Base-by-base conservation (phyloP, 169 alveolate genomes). In the Plasmodium billcollinsi region DNA sequence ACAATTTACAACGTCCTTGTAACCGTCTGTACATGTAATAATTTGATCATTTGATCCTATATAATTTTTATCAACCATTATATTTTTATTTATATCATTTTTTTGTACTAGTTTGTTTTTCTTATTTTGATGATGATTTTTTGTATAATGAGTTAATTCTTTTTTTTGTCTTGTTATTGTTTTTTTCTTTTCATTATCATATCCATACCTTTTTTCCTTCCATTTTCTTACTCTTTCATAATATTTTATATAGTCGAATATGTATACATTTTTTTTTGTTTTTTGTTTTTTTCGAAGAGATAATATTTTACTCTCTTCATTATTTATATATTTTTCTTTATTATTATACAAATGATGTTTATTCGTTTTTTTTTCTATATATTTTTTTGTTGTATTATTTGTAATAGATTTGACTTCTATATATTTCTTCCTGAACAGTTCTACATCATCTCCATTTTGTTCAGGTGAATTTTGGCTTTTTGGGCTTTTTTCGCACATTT, bases 141-240 rank as follows among this genome's bases (percentile, higher is more conserved):
- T 39, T 39, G 9, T 39, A 39, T 39, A 11, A 39, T 5, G 47
- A 5, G 47, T 1, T 6, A 56, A 56, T 7, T 45, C 65, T 33
- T 29, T 18, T 2, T 65, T 47, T 20, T 59, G 21, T 54, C 29
- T 47, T n/a, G 14, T 65, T n/a, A 20, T 20, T 29, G 18, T 71
- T 29, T 63, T 65, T n/a, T 52, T 70, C 26, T 43, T 61, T 39
- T 12, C 66, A 63, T 63, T 24, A 39, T 71, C 26, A 8, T 45
- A 29, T 8, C 24, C 86, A 20, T 39, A 59, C 29, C 89, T 78
- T 65, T 78, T 78, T 24, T 78, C 78, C 20, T 78, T 63, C 89
- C 89, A 78, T 14, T 63, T 65, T 11, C 47, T 65, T 1, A 78
- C 89, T 24, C 89, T 69, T 52, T 78, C 78, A 33, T 78, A 78